Conservation (phyloP, 345 rosid genomes). For the Gynandropsis gynandra region DNA sequence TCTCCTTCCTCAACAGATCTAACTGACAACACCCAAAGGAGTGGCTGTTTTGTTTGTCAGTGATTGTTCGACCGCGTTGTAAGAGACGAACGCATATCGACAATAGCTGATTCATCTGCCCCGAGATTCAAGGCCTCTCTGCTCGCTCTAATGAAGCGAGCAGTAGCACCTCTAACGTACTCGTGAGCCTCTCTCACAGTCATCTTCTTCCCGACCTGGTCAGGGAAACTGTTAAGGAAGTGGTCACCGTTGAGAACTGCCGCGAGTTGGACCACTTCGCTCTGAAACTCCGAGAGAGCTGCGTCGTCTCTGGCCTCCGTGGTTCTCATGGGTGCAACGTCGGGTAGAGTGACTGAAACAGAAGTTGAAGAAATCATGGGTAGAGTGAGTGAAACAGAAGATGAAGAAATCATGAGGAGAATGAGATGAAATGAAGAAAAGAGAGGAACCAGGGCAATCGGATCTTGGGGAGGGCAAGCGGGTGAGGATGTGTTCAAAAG, state of each 20-base stretch:
- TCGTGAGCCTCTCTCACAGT: slow-evolving; percentile 73
- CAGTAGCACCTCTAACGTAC: slow-evolving; percentile 57
- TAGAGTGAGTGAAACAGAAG: too few species aligned
- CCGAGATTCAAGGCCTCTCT: slow-evolving; percentile 84
- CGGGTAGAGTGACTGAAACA: slow-evolving; percentile 68
- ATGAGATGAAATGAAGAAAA: too few species aligned
- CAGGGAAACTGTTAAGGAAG: slow-evolving; percentile 71
- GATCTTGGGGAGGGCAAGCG: slow-evolving; percentile 69
- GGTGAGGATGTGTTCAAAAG: slow-evolving; percentile 68
- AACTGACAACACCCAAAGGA: too few species aligned
- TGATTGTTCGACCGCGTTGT: slow-evolving; percentile 45
- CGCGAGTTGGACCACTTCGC: slow-evolving; percentile 87
- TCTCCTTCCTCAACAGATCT: too few species aligned
- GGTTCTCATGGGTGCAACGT: slow-evolving; percentile 57
- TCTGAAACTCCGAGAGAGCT: slow-evolving; percentile 62
- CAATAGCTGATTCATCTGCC: slow-evolving; percentile 84
- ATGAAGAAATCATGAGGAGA: too few species aligned
- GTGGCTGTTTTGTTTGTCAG: too few species aligned
- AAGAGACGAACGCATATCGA: slow-evolving; percentile 87
- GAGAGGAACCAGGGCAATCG: slow-evolving; percentile 69
- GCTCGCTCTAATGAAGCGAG: slow-evolving; percentile 82
- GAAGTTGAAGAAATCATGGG: too few species aligned
- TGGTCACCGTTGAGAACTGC: slow-evolving; percentile 94
- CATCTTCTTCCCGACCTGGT: slow-evolving; percentile 75
- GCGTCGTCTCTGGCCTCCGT: slow-evolving; percentile 67